Conservation (phyloP, 768 basidiomycete genomes). For the Leccinum uliginosum region DNA sequence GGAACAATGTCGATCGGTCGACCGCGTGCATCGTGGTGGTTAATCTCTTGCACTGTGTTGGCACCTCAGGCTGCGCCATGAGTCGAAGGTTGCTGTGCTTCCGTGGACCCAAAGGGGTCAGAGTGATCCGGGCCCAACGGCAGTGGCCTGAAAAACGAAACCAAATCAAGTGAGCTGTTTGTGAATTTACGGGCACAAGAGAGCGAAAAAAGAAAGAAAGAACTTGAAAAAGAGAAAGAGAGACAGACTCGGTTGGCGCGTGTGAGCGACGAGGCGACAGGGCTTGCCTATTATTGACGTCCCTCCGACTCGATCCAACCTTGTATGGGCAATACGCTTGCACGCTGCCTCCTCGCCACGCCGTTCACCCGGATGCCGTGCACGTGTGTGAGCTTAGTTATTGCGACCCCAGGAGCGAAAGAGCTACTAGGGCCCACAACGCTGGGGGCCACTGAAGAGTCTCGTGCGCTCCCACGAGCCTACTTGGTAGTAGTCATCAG, state of each 20-base stretch:
- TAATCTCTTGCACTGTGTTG: slow-evolving; percentile 16
- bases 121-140: slow-evolving; percentile 12
- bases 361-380: background rate
- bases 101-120: slow-evolving; percentile 1
- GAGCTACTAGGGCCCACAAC: background rate
- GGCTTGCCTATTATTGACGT: background rate
- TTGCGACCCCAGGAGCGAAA: background rate
- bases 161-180: slow-evolving; percentile 14
- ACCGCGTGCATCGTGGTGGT: slow-evolving; percentile 26
- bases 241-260: slow-evolving; percentile 6
- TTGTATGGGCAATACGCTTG: slow-evolving; percentile 4
- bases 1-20: slow-evolving; percentile 10
- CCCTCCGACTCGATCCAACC: slow-evolving; percentile 8
- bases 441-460: background rate
- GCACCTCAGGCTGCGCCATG: background rate
- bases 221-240: background rate
- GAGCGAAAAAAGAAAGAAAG: no score
- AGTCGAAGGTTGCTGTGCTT: background rate
- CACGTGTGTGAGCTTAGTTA: slow-evolving; percentile 1
- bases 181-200: background rate
- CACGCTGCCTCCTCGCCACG: slow-evolving; percentile 13
- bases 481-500: slow-evolving; percentile 5
- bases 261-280: slow-evolving; percentile 26
- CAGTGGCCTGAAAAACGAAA: background rate
- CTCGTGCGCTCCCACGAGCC: slow-evolving; percentile 26